Evolutionary conservation across 805 yeast species (phyloP).

Genomic region (Kazachstania bromeliacearum): DNA sequence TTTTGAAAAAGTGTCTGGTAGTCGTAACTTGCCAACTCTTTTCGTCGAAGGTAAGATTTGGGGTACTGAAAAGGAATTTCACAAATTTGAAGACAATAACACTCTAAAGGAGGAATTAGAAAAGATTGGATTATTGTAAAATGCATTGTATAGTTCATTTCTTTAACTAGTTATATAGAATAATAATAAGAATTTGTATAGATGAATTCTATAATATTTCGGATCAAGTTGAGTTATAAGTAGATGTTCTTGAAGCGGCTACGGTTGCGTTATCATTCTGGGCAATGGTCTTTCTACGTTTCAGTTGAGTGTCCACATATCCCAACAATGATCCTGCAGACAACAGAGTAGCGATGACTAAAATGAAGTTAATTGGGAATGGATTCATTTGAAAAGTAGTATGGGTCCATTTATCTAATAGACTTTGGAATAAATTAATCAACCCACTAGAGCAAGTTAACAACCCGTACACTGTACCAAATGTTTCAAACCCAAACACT

Average conservation of each 20-base stretch:
- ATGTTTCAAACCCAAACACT: slow-evolving; percentile 85
- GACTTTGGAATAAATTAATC: slow-evolving; percentile 64
- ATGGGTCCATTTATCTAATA: slow-evolving; percentile 64
- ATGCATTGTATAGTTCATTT: no score
- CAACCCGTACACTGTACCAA: slow-evolving; percentile 86
- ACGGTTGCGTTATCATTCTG: neutral
- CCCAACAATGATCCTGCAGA: slow-evolving; percentile 6
- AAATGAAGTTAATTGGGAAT: slow-evolving; percentile 54
- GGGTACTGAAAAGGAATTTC: slow-evolving; percentile 29
- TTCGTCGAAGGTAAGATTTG: slow-evolving; percentile 27
- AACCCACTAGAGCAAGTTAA: slow-evolving; percentile 75
- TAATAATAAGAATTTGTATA: no score
- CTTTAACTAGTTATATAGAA: no score
- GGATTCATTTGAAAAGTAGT: slow-evolving; percentile 64
- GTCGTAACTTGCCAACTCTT: slow-evolving; percentile 29
- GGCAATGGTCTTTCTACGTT: neutral
- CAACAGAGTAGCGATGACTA: slow-evolving; percentile 46
- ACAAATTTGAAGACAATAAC: slow-evolving; percentile 20
- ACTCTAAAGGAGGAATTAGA: slow-evolving; percentile 19
- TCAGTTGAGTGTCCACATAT: slow-evolving; percentile 4
- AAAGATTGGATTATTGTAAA: slow-evolving; percentile 21
- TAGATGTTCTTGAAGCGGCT: neutral
- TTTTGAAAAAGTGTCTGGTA: slow-evolving; percentile 24
- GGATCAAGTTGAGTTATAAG: no score
- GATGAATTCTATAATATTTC: no score